Evolutionary conservation across 495 filamentous ascomycete genomes (phyloP), one percentile per base, ranked within the genome.

Genomic region (Xylaria sp.): DNA sequence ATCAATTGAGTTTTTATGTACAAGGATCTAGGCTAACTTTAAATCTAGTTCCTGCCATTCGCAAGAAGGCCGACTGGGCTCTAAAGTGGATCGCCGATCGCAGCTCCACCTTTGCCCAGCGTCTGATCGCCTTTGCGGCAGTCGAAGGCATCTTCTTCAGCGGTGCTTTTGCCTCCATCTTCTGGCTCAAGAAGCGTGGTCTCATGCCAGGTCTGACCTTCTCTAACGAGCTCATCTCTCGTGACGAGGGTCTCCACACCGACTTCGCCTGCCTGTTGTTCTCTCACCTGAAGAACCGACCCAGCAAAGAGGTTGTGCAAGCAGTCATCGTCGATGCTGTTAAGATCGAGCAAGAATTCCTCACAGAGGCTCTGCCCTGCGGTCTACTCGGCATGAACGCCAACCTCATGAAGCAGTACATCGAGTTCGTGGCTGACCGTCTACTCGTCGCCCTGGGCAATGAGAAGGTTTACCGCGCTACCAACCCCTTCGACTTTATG

Each of bases 401-500:
- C 71, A 92, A 87, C 74, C 89, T 99, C 73, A 99, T 99, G 96
- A 95, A 95, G 86, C 94, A 98, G 84, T 99, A 99, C 85, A 99
- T 99, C 71, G 96, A 99, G 88, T 99, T 98, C 76, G 96, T 99
- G 67, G 96, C 96, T 74, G 96, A 99, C 81, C 93, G 96, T 68
- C 91, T 99, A 24, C 89, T 99, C 26, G 82, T 98, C 41, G 89
- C 96, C 50, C 92, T 99, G 50, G 96, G 96, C 74, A 97, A 97
- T 82, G 87, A 91, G 73, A 98, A 98, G 88, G 87, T 92, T 80
- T 99, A 97, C 90, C 90, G 95, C 76, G 85, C 90, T 35, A 87
- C 92, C 80, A 99, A 99, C 85, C 96, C 96, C 74, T 99, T 99
- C 83, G 96, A 99, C 88, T 99, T 99, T 85, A 99, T 99, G 96